Base-by-base conservation (phyloP, 257 asterid species). In the Solanum paucissectum region DNA sequence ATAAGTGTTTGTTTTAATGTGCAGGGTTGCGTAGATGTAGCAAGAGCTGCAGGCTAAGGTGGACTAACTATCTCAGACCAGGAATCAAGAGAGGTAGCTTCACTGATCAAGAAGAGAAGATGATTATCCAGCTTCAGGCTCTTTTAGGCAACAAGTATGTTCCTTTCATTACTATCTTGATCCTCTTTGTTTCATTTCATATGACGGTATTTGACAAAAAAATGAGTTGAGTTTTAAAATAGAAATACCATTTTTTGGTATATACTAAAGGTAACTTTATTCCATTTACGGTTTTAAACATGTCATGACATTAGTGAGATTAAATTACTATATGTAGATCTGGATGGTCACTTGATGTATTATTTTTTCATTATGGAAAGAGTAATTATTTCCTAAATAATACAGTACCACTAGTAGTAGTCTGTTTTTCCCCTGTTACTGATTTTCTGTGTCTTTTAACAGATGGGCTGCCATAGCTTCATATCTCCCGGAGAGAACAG, bases 381-480 rank as follows among this genome's bases (percentile, higher is more conserved):
- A 52, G 62, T 52, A 6, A 55, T n/a, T 23, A 16, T n/a, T 75
- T 37, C 55, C 7, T 23, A 21, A 75, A 11, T 34, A 71, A 36
- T 73, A 20, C 4, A 62, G 14, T 72, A 33, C 4, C 2, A 20
- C 27, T 27, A n/a, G 9, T 52, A 44, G 55, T 44, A 12, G 2
- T 25, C 20, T 21, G 29, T 10, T 12, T n/a, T 5, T 46, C 12
- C 8, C 1, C 21, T 55, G 2, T 38, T 40, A 23, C 20, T 23
- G 55, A 69, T 14, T 32, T 34, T 60, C 11, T 37, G 13, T 1
- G 7, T 25, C 18, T 12, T 14, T 29, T 3, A 13, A 83, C 91
- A 97, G 99, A 90, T 97, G 99, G 99, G 99, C 99, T 12, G 98
- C 99, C n/a, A 96, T 97, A 81, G 99, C 99, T 86, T 94, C 98